Percentiles rank a stretch among this genome's conserved stretches.
phyloP scores from a whole-genome alignment of 768 basidiomycete species.

The Collybia mongolica region DNA sequence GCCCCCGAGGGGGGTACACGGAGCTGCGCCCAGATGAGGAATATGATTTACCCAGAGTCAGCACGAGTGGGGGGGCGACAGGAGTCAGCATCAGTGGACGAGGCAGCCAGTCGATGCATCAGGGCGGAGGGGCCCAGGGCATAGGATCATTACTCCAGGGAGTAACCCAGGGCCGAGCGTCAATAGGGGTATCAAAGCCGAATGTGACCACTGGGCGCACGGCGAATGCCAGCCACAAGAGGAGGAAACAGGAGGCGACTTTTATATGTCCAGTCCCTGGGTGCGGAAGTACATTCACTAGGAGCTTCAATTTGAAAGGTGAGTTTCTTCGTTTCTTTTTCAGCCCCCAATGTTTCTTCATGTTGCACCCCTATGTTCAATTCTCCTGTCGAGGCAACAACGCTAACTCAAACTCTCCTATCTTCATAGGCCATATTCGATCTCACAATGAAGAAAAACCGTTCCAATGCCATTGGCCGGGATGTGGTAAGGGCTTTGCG shows the following conservation, averaged over 20 bases:
- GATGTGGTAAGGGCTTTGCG: conserved; percentile 92
- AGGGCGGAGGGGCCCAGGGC: neutral
- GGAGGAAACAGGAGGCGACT: conserved; percentile 86
- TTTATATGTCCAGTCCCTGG: conserved; percentile 82
- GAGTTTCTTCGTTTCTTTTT: conserved; percentile 20
- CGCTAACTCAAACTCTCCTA: neutral
- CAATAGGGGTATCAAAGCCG: conserved; percentile 48
- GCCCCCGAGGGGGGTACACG: conserved; percentile 51
- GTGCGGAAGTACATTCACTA: conserved; percentile 86
- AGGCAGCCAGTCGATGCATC: conserved; percentile 5
- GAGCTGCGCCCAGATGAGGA: conserved; percentile 40
- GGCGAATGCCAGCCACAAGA: conserved; percentile 78
- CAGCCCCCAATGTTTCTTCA: neutral
- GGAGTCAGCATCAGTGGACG: neutral
- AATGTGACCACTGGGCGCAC: conserved; percentile 93
- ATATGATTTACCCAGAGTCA: conserved; percentile 15
- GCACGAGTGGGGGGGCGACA: neutral
- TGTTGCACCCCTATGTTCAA: neutral
- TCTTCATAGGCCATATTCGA: conserved; percentile 77
- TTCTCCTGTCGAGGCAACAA: neutral
- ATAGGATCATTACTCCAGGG: neutral
- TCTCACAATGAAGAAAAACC: conserved; percentile 95
- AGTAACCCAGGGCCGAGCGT: conserved; percentile 2
- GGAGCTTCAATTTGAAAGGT: conserved; percentile 94
- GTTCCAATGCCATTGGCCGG: conserved; percentile 93